A percentile compares a stretch with the other conserved stretches of the same genome.
Conservation (phyloP, 208 protist genomes). For the Crithidia acanthocephali region DNA sequence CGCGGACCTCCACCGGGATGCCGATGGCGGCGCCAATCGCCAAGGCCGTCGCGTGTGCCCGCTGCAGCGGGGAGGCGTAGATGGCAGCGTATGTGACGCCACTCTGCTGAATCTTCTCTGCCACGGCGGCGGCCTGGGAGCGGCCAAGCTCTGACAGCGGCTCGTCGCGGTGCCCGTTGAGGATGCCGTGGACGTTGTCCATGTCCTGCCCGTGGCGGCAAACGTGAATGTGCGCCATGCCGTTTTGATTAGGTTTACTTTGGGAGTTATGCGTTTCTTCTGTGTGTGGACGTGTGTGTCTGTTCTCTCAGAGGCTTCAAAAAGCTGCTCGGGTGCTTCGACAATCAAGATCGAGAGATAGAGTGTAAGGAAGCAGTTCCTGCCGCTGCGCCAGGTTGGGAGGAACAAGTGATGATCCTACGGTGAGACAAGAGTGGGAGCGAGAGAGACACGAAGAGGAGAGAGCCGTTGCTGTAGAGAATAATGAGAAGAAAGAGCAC, state of each 20-base stretch:
- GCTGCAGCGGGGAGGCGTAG: constrained; percentile 76
- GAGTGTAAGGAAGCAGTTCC: too few species aligned
- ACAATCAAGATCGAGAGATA: too few species aligned
- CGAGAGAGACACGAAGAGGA: too few species aligned
- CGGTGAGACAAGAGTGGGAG: too few species aligned
- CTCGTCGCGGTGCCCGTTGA: constrained; percentile 88
- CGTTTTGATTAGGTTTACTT: not conserved
- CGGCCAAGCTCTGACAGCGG: constrained; percentile 75
- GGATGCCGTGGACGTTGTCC: constrained; percentile 79
- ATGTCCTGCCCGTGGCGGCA: constrained; percentile 92
- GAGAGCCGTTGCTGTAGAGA: too few species aligned
- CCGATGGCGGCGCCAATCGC: constrained; percentile 51
- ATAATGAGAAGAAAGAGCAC: too few species aligned
- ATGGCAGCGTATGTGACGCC: constrained; percentile 64
- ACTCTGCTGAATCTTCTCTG: constrained; percentile 48
- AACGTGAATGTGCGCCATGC: constrained; percentile 69
- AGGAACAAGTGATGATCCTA: too few species aligned
- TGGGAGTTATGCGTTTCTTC: too few species aligned
- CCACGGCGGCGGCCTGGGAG: constrained; percentile 65
- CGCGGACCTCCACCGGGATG: constrained; percentile 47
- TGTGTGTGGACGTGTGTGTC: too few species aligned
- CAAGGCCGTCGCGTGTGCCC: constrained; percentile 70
- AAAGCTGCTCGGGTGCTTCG: too few species aligned
- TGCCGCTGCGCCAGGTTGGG: too few species aligned
- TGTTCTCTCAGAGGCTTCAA: too few species aligned